Conservation (phyloP, 768 basidiomycete species). For the Leccinum subgranulosum region DNA sequence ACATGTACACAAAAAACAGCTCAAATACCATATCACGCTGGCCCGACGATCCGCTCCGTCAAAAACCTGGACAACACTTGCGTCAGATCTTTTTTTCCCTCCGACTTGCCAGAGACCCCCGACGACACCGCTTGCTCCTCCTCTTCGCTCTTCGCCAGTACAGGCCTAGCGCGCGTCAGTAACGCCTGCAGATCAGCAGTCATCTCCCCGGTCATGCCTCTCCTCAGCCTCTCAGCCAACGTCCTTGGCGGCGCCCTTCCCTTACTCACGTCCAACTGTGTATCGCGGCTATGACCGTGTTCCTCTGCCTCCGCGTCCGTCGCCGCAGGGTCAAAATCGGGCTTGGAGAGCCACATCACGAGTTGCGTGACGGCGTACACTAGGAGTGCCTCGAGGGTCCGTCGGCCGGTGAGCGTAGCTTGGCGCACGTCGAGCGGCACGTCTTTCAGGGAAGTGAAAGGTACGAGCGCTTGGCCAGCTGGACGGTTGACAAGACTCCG, state of each 20-base stretch:
- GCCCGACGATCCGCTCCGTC: conserved; percentile 52
- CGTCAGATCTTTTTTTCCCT: conserved; percentile 50
- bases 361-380: conserved; percentile 76
- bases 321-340: conserved; percentile 52
- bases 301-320: conserved; percentile 48
- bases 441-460: conserved; percentile 29
- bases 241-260: conserved; percentile 43
- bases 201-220: conserved; percentile 82
- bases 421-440: conserved; percentile 48
- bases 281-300: conserved; percentile 10
- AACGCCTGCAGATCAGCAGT: conserved; percentile 66
- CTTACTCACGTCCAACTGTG: conserved; percentile 27
- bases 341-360: conserved; percentile 73
- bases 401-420: conserved; percentile 54
- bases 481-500: conserved; percentile 63
- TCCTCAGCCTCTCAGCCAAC: conserved; percentile 61
- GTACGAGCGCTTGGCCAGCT: conserved; percentile 50
- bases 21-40: conserved; percentile 27
- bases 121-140: conserved; percentile 18
- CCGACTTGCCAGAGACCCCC: conserved; percentile 32
- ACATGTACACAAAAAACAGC: background rate
- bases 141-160: conserved; percentile 57
- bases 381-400: conserved; percentile 64
- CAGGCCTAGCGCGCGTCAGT: conserved; percentile 59
- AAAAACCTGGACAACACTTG: conserved; percentile 62